Base-by-base conservation (phyloP, 768 basidiomycete genomes). In the Lactarius sp. region DNA sequence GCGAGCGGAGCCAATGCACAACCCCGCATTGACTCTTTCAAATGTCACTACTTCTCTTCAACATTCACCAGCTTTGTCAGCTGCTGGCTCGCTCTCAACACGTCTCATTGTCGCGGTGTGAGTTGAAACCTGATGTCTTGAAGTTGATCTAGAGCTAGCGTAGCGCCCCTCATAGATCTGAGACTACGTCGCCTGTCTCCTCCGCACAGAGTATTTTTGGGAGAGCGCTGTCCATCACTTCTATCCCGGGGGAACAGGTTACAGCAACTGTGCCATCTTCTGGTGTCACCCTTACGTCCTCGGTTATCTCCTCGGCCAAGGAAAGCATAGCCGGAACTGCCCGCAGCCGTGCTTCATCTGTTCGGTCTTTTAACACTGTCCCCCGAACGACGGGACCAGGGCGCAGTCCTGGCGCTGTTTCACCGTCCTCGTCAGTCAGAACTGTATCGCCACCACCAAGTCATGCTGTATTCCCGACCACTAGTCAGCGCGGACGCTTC, bases 151-250 rank as follows among this genome's bases (percentile, higher is more conserved):
- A 65, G 39, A 60, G 36, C 39, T 54, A 49, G 60, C 8, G 37
- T n/a, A 65, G 59, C 22, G 59, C 59, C n/a, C 7, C 59, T 14
- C 56, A 60, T 44, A 65, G 64, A 20, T 65, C 64, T 12, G 54
- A 60, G 8, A 60, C 64, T 1, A 39, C 6, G 13, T 65, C 64
- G 20, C 64, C 59, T 22, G 64, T 60, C 3, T 65, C 64, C 22
- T 60, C 64, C 7, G 64, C 64, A 33, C 47, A 16, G 59, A 65
- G 64, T 65, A 65, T 65, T 22, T 65, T 65, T 49, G 64, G 34
- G 31, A 51, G 37, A 34, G 59, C 41, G 5, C 42, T 47, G 39
- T 52, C 59, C 34, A 51, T 50, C 27, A 36, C 33, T 8, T 56
- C 64, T 18, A 33, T 42, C 22, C 18, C 58, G 7, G 14, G 16